Evolutionary conservation across 108 stramenopile species (phyloP).

Genomic region (Skeletonema costatum): DNA sequence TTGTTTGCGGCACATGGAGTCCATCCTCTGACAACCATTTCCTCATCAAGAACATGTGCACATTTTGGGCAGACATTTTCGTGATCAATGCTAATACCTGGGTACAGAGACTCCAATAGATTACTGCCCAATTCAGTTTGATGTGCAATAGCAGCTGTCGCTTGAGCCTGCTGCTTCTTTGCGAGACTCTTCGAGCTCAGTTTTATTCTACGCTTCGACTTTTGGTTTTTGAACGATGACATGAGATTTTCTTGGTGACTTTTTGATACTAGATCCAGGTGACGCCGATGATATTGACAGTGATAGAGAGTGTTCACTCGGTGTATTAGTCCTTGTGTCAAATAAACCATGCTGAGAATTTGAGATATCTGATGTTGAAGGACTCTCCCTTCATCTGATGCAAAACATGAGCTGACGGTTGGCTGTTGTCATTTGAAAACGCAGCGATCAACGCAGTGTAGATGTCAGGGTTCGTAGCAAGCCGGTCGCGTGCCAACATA

Average conservation of each 20-base stretch:
- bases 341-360: conserved; percentile 18
- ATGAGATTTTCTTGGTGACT: not conserved
- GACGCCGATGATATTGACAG: not conserved
- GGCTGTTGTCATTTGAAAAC: conserved; percentile 49
- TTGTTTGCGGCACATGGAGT: conserved; percentile 61
- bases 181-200: not conserved
- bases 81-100: conserved; percentile 66
- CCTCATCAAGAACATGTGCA: conserved; percentile 50
- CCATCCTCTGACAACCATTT: conserved; percentile 70
- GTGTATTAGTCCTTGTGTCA: conserved; percentile 1
- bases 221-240: conserved; percentile 8
- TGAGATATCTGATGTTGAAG: conserved; percentile 15
- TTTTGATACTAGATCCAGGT: not conserved
- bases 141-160: conserved; percentile 45
- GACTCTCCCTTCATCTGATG: conserved; percentile 11
- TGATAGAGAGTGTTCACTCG: not conserved
- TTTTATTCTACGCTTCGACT: not conserved
- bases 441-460: conserved; percentile 68
- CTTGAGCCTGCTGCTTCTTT: conserved; percentile 18
- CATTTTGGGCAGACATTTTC: conserved; percentile 74
- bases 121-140: conserved; percentile 73
- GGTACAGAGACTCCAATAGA: conserved; percentile 71
- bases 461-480: conserved; percentile 67
- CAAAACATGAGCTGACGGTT: conserved; percentile 6
- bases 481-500: conserved; percentile 65